Conservation (phyloP, 2,329 filamentous ascomycete species). For the Fusarium penzigii region DNA sequence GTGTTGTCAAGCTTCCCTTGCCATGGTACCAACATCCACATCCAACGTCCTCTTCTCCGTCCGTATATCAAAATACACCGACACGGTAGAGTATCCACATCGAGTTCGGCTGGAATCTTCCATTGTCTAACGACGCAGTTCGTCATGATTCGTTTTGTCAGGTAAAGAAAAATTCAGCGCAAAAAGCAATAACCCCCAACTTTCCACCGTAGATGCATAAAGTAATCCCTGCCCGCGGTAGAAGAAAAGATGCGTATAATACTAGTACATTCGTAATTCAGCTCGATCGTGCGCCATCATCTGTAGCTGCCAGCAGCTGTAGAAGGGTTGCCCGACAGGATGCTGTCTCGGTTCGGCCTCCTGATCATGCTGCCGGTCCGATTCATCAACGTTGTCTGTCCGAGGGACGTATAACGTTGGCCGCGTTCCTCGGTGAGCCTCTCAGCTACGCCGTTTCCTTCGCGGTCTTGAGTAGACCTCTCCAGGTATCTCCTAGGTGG, state of each 20-base stretch:
- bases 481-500: constrained; percentile 52
- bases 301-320: constrained; percentile 46
- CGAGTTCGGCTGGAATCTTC: too few relatives aligned
- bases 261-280: constrained; percentile 29
- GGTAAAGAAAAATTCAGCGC: too few relatives aligned
- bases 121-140: too few relatives aligned
- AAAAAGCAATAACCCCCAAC: too few relatives aligned
- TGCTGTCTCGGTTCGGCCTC: constrained; percentile 44
- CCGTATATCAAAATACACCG: too few relatives aligned
- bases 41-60: too few relatives aligned
- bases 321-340: constrained; percentile 37
- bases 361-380: constrained; percentile 49
- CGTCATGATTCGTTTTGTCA: too few relatives aligned
- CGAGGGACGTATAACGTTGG: constrained; percentile 46
- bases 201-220: background rate
- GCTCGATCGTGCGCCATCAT: constrained; percentile 37
- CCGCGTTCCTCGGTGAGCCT: constrained; percentile 27
- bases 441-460: constrained; percentile 32
- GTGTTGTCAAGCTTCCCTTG: too few relatives aligned
- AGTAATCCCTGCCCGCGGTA: constrained; percentile 34
- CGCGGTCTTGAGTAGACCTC: constrained; percentile 42
- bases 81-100: too few relatives aligned
- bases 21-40: too few relatives aligned
- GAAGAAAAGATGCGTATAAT: constrained; percentile 26
- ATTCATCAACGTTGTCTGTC: constrained; percentile 42